A percentile compares a stretch with the other conserved stretches of the same genome.
These are phyloP conservation scores for Sarocladium oryzae DNA, from an alignment of 2,329 filamentous ascomycete genomes.

Conservation along the genomic window DNA sequence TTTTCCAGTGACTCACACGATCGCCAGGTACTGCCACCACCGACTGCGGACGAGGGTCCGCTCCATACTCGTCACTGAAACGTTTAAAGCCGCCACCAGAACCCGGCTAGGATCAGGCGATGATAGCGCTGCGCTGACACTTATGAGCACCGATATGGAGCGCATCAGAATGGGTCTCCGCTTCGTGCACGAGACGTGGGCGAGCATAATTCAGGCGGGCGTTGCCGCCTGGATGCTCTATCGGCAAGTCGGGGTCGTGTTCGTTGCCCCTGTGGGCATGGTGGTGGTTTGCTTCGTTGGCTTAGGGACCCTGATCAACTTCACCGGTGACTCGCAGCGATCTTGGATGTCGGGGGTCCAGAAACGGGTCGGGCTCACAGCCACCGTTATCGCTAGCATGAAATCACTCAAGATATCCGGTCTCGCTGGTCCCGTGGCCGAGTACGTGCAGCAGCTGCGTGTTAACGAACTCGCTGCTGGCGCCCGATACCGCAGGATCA, in stretches of 20 bases:
- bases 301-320: no score
- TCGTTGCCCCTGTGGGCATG: slow-evolving; percentile 38
- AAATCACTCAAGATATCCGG: slow-evolving; percentile 27
- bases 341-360: slow-evolving; percentile 31
- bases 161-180: slow-evolving; percentile 28
- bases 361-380: slow-evolving; percentile 24
- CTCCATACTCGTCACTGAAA: no score
- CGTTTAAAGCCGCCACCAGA: no score
- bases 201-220: slow-evolving; percentile 31
- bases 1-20: no score
- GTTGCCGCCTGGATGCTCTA: slow-evolving; percentile 41
- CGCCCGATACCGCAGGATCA: background rate
- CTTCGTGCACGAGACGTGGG: slow-evolving; percentile 35
- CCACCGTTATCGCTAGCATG: slow-evolving; percentile 24
- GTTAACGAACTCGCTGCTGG: background rate
- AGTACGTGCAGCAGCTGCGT: background rate
- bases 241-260: slow-evolving; percentile 38
- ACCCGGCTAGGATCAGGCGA: no score
- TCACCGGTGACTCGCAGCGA: no score
- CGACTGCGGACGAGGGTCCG: no score
- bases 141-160: slow-evolving; percentile 43
- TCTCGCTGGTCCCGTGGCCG: slow-evolving; percentile 7
- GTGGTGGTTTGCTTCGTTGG: slow-evolving; percentile 26
- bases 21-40: no score
- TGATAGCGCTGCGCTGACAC: slow-evolving; percentile 34